Conservation (phyloP, 2,329 filamentous ascomycete genomes). For the Xylaria sp. region DNA sequence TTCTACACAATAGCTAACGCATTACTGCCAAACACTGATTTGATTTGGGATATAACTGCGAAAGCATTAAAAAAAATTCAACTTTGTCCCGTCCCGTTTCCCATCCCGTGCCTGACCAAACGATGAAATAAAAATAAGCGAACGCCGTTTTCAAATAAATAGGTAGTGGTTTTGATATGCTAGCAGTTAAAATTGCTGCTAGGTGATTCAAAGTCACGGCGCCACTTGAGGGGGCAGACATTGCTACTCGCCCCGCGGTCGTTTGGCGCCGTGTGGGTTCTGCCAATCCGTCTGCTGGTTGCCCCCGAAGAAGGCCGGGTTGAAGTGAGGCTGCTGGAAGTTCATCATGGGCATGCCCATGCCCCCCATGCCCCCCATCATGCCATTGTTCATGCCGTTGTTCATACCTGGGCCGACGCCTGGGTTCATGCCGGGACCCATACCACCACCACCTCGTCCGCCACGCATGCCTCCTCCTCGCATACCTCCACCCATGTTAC, state of each 20-base stretch:
- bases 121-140: neutral
- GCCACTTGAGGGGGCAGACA: neutral
- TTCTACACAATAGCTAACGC: slow-evolving; percentile 17
- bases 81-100: neutral
- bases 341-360: slow-evolving; percentile 44
- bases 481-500: slow-evolving; percentile 41
- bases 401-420: slow-evolving; percentile 36
- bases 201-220: too few species aligned
- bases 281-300: slow-evolving; percentile 44
- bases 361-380: slow-evolving; percentile 41
- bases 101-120: slow-evolving; percentile 7
- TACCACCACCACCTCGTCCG: slow-evolving; percentile 39
- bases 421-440: slow-evolving; percentile 39
- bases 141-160: slow-evolving; percentile 10
- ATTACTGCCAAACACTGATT: neutral
- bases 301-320: slow-evolving; percentile 42
- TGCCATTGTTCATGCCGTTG: slow-evolving; percentile 39
- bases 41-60: neutral
- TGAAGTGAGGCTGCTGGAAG: slow-evolving; percentile 43
- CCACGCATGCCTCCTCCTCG: slow-evolving; percentile 42
- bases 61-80: slow-evolving; percentile 7
- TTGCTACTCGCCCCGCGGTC: slow-evolving; percentile 41
- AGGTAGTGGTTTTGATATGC: too few species aligned
- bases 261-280: slow-evolving; percentile 44
- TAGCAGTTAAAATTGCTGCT: too few species aligned